Evolutionary conservation across 1,284 basidiomycete genomes (phyloP), one percentile per base, ranked within the genome.

Genomic region (Athelia sp.): DNA sequence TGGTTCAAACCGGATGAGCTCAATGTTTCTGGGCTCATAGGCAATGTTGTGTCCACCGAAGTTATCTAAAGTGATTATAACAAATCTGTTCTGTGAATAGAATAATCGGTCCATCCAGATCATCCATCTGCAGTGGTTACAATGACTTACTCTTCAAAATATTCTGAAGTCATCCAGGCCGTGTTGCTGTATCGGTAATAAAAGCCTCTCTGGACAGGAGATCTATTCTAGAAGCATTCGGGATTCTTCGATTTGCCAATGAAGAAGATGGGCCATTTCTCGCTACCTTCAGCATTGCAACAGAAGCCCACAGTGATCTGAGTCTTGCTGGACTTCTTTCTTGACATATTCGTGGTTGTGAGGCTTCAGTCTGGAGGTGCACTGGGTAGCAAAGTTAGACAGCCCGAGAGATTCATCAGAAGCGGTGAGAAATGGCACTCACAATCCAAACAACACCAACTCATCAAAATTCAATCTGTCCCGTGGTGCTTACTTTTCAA

Each of bases 81-180:
- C n/a, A n/a, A n/a, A n/a, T n/a, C n/a, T n/a, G n/a, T n/a, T n/a
- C n/a, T n/a, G n/a, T n/a, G n/a, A n/a, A n/a, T n/a, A n/a, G n/a
- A n/a, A n/a, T n/a, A n/a, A n/a, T n/a, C n/a, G n/a, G n/a, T n/a
- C n/a, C n/a, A n/a, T n/a, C n/a, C n/a, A n/a, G n/a, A n/a, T n/a
- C n/a, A n/a, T n/a, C n/a, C 32, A 34, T 34, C 32, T 11, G 11
- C 32, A 34, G 11, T 34, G 11, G 32, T n/a, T 34, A 34, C 32
- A n/a, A 47, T 51, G 46, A 57, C 50, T 44, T 46, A 65, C 59
- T 57, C 52, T 53, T 62, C 51, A 45, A 63, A 66, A 1, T 64
- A 13, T 0, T 9, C 21, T 2, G n/a, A 34, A 8, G 46, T 62
- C 59, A 66, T 65, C 58, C 61, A 66, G 6, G 60, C 58, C 10